Evolutionary conservation across 176 grass and related monocot species (phyloP), one percentile per base, ranked within the genome.

Genomic region (Eragrostis curvula): DNA sequence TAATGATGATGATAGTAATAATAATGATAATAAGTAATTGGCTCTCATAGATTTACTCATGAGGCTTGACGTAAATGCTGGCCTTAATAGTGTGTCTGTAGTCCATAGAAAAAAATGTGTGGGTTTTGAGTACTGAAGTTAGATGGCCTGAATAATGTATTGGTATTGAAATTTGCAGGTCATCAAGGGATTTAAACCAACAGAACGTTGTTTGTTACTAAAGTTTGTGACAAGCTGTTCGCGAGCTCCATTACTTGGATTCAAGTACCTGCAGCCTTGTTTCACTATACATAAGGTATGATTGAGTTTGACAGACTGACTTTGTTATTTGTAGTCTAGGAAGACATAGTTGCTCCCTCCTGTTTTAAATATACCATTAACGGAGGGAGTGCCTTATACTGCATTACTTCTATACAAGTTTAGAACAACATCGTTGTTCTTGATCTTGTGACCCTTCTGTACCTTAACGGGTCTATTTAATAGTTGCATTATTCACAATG

Each of bases 211-310:
- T 85, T 87, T 98, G 79, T 71, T 98, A 41, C 82, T 98, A 6
- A 98, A 98, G 86, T 98, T 98, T 50, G 96, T 95, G 16, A 98
- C 92, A 43, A 98, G 96, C 75, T 98, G 96, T 68, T 98, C 96
- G 7, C 88, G 96, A 66, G 96, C 92, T 61, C 95, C 96, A 28
- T 86, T 98, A 89, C 96, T 98, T 65, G 96, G 96, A 75, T 98
- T 98, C 86, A 98, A 95, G 67, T 91, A 98, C 50, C 65, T 98
- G 55, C 92, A 98, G 50, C 96, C 96, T 68, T 83, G 78, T 85
- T 98, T 98, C 84, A 98, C 86, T 17, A 91, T 98, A 88, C 96
- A 98, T 75, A 98, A 98, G 96, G 92, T 98, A 87, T 84, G 81
- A 43, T 68, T 14, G 30, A 83, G 48, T 41, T 18, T 49, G 45